Evolutionary conservation across 306 rosid species (phyloP).

Genomic region (Lathyrus sativus): DNA sequence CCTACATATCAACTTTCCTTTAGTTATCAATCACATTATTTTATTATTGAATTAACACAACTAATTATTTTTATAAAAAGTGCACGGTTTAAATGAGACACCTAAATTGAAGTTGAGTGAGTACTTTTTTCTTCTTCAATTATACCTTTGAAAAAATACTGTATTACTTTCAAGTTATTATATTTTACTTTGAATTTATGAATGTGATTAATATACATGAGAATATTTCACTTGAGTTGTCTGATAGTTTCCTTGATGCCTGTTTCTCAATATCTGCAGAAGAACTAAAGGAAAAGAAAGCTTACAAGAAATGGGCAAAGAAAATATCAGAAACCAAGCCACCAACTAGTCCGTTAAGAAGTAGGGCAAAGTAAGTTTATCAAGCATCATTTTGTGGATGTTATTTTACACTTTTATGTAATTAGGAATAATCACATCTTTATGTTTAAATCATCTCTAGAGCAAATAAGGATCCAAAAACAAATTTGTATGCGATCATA

Average conservation of each 20-base stretch:
- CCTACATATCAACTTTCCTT: too few relatives aligned
- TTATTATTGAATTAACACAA: too few relatives aligned
- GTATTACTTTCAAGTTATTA: too few relatives aligned
- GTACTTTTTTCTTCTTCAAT: too few relatives aligned
- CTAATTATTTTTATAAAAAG: too few relatives aligned
- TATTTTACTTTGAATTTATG: too few relatives aligned
- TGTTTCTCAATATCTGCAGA: constrained; percentile 42
- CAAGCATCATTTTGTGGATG: constrained; percentile 9
- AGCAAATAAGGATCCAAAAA: constrained; percentile 48
- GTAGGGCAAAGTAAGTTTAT: constrained; percentile 38
- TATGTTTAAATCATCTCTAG: constrained; percentile 26
- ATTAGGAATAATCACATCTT: constrained; percentile 16
- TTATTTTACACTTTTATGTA: background rate
- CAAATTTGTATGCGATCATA: constrained; percentile 64
- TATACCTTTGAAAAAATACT: too few relatives aligned
- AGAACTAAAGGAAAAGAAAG: constrained; percentile 73
- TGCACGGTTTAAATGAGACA: too few relatives aligned
- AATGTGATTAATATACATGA: background rate
- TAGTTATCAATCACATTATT: too few relatives aligned
- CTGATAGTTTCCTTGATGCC: constrained; percentile 26
- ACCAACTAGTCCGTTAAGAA: constrained; percentile 76
- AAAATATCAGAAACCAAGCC: constrained; percentile 77
- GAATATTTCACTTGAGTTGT: constrained; percentile 29
- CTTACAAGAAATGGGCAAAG: constrained; percentile 74
- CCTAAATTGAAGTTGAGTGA: too few relatives aligned